Evolutionary conservation across 345 rosid genomes (phyloP).

Genomic region (Linum lewisii): DNA sequence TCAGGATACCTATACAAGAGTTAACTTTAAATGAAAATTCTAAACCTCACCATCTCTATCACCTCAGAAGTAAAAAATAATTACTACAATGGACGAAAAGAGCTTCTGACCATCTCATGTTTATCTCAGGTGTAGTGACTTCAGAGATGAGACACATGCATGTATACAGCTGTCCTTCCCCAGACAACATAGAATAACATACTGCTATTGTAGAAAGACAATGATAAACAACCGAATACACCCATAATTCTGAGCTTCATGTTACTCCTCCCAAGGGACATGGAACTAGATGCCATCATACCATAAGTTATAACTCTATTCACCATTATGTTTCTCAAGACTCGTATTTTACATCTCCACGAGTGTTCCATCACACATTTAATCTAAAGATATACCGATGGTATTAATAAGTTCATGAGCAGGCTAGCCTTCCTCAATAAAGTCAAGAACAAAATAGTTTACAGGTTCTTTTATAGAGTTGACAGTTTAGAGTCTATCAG

Average conservation of each 20-base stretch:
- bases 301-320: background rate
- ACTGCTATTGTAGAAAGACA: conserved; percentile 51
- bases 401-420: no score
- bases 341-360: no score
- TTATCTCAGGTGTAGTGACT: conserved; percentile 77
- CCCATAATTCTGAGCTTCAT: no score
- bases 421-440: no score
- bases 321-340: background rate
- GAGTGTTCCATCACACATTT: no score
- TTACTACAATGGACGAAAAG: background rate
- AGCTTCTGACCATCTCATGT: conserved; percentile 69
- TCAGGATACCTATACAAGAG: conserved; percentile 51
- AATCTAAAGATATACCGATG: no score
- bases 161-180: conserved; percentile 79
- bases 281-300: conserved; percentile 17
- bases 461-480: no score
- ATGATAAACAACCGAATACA: conserved; percentile 82
- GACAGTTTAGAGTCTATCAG: no score
- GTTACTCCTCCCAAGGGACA: no score
- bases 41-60: background rate
- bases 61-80: background rate
- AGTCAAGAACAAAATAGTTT: no score
- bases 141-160: conserved; percentile 82
- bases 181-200: conserved; percentile 60
- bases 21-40: background rate